A percentile compares a stretch with the other conserved stretches of the same genome.
These are phyloP conservation scores for Colletotrichum chrysophilum DNA, from an alignment of 2,329 filamentous ascomycete species.

Conservation along the genomic window DNA sequence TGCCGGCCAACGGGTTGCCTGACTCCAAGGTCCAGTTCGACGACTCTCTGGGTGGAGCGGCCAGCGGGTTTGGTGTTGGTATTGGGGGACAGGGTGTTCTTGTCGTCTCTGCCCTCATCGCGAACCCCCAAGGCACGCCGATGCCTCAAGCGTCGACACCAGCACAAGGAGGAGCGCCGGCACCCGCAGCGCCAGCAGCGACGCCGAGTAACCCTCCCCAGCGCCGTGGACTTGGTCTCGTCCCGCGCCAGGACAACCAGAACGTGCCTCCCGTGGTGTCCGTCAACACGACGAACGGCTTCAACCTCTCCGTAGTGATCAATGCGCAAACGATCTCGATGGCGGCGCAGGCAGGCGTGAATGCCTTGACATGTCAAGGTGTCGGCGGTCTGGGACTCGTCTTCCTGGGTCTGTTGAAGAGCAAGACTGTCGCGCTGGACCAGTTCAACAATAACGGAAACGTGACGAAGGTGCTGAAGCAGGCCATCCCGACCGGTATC, in stretches of 20 bases:
- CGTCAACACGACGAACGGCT: constrained; percentile 15
- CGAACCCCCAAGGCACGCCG: constrained; percentile 19
- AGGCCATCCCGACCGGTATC: constrained; percentile 28
- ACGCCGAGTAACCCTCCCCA: background rate
- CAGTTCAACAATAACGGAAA: background rate
- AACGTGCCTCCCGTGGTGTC: constrained; percentile 7
- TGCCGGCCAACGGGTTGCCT: constrained; percentile 19
- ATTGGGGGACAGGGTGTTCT: constrained; percentile 37
- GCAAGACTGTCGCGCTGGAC: constrained; percentile 25
- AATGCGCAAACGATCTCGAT: constrained; percentile 33
- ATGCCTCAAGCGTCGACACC: background rate
- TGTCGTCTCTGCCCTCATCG: constrained; percentile 32
- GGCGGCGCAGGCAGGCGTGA: constrained; percentile 31
- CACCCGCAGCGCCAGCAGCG: background rate
- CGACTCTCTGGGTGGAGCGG: constrained; percentile 38
- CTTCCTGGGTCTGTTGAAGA: constrained; percentile 27
- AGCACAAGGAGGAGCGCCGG: background rate
- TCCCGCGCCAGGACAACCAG: constrained; percentile 1
- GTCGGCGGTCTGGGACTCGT: constrained; percentile 35
- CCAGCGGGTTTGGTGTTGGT: constrained; percentile 38
- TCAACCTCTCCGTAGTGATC: constrained; percentile 32
- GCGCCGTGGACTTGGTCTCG: background rate
- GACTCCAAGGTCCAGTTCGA: constrained; percentile 34
- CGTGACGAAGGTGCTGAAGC: constrained; percentile 19
- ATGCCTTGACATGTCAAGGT: constrained; percentile 36